A percentile compares a stretch with the other conserved stretches of the same genome.
phyloP scores from a whole-genome alignment of 768 basidiomycete genomes.

The Lactarius indigo region DNA sequence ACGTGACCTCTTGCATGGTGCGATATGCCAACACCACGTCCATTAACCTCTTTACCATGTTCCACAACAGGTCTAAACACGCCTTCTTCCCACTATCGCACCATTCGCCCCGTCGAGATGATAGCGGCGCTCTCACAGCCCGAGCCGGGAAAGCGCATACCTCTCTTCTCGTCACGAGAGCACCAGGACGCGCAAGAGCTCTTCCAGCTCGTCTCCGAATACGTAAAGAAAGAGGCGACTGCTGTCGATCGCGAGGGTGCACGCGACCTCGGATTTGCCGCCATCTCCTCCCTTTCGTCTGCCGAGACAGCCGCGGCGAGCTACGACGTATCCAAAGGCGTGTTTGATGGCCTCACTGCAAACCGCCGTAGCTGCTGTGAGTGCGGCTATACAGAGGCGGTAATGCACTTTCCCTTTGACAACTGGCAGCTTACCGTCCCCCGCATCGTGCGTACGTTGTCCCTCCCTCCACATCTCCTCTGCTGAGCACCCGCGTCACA shows the following conservation, averaged over 20 bases:
- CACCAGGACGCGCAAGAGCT: conserved; percentile 99
- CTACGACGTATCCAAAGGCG: conserved; percentile 53
- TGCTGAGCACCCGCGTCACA: conserved; percentile 30
- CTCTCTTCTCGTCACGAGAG: conserved; percentile 82
- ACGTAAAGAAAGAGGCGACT: conserved; percentile 78
- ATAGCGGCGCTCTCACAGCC: conserved; percentile 63
- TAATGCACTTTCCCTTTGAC: conserved; percentile 88
- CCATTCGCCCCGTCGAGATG: conserved; percentile 70
- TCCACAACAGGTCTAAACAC: conserved; percentile 55
- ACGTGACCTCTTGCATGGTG: conserved; percentile 65
- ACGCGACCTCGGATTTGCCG: conserved; percentile 70
- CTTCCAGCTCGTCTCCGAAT: conserved; percentile 91
- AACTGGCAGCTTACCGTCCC: conserved; percentile 80
- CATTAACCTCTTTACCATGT: neutral
- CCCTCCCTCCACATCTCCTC: conserved; percentile 25
- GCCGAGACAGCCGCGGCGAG: conserved; percentile 26
- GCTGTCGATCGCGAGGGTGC: conserved; percentile 69
- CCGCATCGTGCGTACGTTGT: conserved; percentile 47
- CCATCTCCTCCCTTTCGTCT: conserved; percentile 35
- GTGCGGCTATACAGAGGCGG: conserved; percentile 92
- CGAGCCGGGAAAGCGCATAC: conserved; percentile 49
- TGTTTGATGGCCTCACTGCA: conserved; percentile 89
- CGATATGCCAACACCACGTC: conserved; percentile 25
- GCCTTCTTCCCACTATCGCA: conserved; percentile 50
- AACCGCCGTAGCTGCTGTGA: conserved; percentile 82